Conservation (phyloP, 169 alveolate species). For the Cryptosporidium viatorum region DNA sequence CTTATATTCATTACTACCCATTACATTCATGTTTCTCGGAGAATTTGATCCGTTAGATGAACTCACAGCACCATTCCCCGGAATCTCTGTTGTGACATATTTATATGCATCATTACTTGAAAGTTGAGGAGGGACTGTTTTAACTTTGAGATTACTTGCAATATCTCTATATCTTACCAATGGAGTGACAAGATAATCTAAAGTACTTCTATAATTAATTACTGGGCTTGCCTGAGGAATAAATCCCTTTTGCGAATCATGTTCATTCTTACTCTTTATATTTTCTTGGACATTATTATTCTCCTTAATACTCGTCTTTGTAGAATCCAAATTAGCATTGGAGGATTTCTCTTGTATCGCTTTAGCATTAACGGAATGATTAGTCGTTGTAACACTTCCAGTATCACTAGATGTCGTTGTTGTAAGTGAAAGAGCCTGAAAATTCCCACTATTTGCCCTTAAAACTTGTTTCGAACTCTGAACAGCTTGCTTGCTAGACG, state of each 20-base stretch:
- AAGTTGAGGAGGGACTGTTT: slow-evolving; percentile 58
- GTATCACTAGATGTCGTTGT: slow-evolving; percentile 56
- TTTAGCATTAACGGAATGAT: background rate
- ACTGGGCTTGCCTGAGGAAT: slow-evolving; percentile 71
- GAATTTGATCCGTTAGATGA: slow-evolving; percentile 39
- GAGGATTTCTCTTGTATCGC: background rate
- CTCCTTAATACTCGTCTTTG: background rate
- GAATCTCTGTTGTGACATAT: background rate
- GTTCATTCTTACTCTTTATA: background rate
- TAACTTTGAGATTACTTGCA: slow-evolving; percentile 41
- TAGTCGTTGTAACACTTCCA: slow-evolving; percentile 16
- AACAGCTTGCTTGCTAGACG: background rate
- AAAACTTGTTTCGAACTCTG: background rate
- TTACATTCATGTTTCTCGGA: slow-evolving; percentile 17
- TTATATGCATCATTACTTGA: slow-evolving; percentile 56
- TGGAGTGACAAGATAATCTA: slow-evolving; percentile 66
- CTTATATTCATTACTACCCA: slow-evolving; percentile 36
- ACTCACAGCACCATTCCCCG: background rate
- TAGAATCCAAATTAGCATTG: background rate
- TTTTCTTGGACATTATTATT: background rate
- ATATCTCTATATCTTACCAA: slow-evolving; percentile 72
- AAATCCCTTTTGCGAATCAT: slow-evolving; percentile 6
- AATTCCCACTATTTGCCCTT: slow-evolving; percentile 13
- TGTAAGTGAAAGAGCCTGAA: slow-evolving; percentile 25
- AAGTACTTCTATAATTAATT: slow-evolving; percentile 52